These are phyloP conservation scores for Asterella californica DNA, from an alignment of 225 moss, liverwort and hornwort species.

Conservation along the genomic window DNA sequence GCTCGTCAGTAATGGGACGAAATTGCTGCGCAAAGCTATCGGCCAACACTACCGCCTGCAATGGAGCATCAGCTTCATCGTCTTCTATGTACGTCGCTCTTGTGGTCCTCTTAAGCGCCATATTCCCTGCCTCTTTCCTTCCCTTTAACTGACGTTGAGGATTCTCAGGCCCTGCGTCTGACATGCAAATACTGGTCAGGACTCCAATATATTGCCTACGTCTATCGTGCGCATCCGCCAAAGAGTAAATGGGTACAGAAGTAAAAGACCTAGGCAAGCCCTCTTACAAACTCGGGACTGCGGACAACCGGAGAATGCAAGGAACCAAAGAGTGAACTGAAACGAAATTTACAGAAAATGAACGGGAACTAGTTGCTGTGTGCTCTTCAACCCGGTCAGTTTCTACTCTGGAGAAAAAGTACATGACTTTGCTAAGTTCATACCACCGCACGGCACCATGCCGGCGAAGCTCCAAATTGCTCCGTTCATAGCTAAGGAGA, in stretches of 20 bases:
- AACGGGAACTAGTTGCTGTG: neutral
- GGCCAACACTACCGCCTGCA: constrained; percentile 91
- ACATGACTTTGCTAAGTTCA: neutral
- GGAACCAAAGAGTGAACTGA: too few relatives aligned
- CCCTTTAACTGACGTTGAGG: neutral
- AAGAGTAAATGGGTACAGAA: too few relatives aligned
- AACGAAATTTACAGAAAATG: too few relatives aligned
- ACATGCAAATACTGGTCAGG: neutral
- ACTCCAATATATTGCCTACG: too few relatives aligned
- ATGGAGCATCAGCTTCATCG: constrained; percentile 77
- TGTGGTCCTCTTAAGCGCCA: constrained; percentile 61
- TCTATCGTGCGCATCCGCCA: too few relatives aligned
- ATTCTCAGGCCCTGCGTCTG: neutral
- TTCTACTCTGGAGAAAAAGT: neutral
- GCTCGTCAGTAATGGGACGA: constrained; percentile 94
- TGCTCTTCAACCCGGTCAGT: neutral
- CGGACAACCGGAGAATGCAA: too few relatives aligned
- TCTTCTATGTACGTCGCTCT: constrained; percentile 67
- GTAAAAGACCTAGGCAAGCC: too few relatives aligned
- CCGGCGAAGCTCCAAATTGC: neutral
- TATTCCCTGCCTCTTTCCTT: constrained; percentile 8
- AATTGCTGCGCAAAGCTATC: constrained; percentile 97
- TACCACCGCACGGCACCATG: neutral
- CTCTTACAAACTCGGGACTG: too few relatives aligned
- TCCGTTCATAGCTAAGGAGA: neutral